Conservation (phyloP, 169 alveolate species). For the Plasmodium relictum region DNA sequence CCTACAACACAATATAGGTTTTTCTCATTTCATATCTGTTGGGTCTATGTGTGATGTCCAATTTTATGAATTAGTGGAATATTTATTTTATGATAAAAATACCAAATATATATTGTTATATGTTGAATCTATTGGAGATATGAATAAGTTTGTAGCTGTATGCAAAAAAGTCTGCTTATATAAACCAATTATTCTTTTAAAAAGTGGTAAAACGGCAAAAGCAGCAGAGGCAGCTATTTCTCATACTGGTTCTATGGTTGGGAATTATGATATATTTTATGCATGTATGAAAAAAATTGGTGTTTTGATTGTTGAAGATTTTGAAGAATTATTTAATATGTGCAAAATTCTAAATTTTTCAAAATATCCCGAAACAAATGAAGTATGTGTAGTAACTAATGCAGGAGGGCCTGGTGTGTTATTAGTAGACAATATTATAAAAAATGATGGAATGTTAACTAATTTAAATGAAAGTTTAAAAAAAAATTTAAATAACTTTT, state of each 20-base stretch:
- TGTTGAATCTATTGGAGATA: conserved; percentile 87
- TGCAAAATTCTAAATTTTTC: conserved; percentile 77
- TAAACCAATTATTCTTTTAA: conserved; percentile 86
- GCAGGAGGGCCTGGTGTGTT: conserved; percentile 91
- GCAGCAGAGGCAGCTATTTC: conserved; percentile 88
- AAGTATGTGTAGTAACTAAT: conserved; percentile 84
- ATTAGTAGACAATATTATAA: conserved; percentile 83
- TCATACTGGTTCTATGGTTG: conserved; percentile 89
- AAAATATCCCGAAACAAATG: conserved; percentile 82
- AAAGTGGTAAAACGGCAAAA: conserved; percentile 87
- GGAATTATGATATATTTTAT: conserved; percentile 84
- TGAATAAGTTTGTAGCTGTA: conserved; percentile 82
- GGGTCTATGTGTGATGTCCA: conserved; percentile 87
- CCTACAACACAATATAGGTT: conserved; percentile 85
- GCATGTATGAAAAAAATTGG: conserved; percentile 86
- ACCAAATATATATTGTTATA: conserved; percentile 83
- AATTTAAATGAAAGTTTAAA: conserved; percentile 76
- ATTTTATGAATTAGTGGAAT: conserved; percentile 83
- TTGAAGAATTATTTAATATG: conserved; percentile 84
- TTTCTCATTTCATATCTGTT: conserved; percentile 87
- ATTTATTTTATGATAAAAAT: conserved; percentile 83
- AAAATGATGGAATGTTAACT: conserved; percentile 80
- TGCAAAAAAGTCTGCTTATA: conserved; percentile 81
- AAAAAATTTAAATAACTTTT: conserved; percentile 76
- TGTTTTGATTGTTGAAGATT: conserved; percentile 82